A percentile compares a stretch with the other conserved stretches of the same genome.
phyloP scores from a whole-genome alignment of 805 yeast genomes.

The Candida chilensis region DNA sequence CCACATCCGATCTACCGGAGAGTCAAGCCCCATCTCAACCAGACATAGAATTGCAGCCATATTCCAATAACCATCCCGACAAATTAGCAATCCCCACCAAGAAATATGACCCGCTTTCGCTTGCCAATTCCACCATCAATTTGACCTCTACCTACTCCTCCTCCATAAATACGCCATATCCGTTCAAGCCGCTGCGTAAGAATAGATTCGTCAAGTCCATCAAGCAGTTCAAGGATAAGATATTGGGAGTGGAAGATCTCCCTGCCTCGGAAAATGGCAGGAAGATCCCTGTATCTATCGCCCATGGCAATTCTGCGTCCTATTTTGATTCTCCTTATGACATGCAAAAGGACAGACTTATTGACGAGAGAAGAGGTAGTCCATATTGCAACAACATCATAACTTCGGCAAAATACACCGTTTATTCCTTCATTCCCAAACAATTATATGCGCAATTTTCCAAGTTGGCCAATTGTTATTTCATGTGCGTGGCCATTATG shows the following conservation, averaged over 20 bases:
- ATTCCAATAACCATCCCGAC: no score
- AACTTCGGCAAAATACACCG: constrained; percentile 80
- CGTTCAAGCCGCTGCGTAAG: no score
- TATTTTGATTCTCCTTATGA: constrained; percentile 7
- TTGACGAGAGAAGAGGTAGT: constrained; percentile 62
- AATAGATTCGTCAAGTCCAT: constrained; percentile 7
- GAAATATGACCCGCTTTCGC: no score
- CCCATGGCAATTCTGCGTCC: constrained; percentile 19
- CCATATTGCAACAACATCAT: constrained; percentile 63
- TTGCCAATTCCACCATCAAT: no score
- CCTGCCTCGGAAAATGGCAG: constrained; percentile 65
- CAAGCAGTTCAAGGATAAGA: constrained; percentile 15
- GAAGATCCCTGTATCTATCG: constrained; percentile 54
- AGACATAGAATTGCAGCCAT: no score
- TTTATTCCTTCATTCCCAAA: constrained; percentile 77
- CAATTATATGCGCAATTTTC: constrained; percentile 89
- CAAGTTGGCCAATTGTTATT: constrained; percentile 85
- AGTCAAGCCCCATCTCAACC: no score
- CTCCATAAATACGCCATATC: no score
- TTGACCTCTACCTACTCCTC: no score
- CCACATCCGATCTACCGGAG: no score
- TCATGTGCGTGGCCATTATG: constrained; percentile 80
- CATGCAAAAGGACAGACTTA: constrained; percentile 16
- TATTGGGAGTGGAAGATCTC: constrained; percentile 35
- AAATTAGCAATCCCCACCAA: no score